phyloP scores from a whole-genome alignment of 345 rosid genomes.

The Barbarea vulgaris region DNA sequence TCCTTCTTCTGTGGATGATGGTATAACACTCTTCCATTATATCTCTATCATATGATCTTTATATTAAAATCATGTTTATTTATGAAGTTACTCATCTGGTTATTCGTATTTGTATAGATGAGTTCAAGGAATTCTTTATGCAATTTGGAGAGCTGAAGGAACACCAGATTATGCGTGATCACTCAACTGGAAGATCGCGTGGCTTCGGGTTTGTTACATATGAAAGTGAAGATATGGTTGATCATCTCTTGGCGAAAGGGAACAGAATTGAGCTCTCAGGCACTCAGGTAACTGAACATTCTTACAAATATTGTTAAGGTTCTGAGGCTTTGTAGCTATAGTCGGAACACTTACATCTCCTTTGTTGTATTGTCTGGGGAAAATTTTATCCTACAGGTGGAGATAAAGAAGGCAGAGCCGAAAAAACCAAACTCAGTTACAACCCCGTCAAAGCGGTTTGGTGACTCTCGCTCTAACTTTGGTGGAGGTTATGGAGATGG shows the following conservation, averaged over 20 bases:
- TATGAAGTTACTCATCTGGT: slow-evolving; percentile 19
- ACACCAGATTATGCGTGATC: slow-evolving; percentile 74
- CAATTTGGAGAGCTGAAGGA: slow-evolving; percentile 76
- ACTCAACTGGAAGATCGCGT: slow-evolving; percentile 75
- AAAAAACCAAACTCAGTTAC: slow-evolving; percentile 79
- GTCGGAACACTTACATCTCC: background rate
- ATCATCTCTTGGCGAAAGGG: slow-evolving; percentile 66
- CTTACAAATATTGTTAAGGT: background rate
- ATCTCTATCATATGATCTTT: background rate
- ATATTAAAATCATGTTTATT: background rate
- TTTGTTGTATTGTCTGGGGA: background rate
- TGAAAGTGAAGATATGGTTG: slow-evolving; percentile 71
- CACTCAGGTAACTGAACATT: slow-evolving; percentile 49
- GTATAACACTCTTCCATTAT: slow-evolving; percentile 34
- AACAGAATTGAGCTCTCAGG: slow-evolving; percentile 71
- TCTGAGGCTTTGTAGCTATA: background rate
- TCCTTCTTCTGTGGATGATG: slow-evolving; percentile 81
- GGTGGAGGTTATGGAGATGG: slow-evolving; percentile 59
- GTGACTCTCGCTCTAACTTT: slow-evolving; percentile 62
- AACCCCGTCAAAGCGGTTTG: slow-evolving; percentile 59
- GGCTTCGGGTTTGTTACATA: slow-evolving; percentile 80
- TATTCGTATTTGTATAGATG: slow-evolving; percentile 50
- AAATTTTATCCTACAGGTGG: slow-evolving; percentile 56
- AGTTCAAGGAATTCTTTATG: slow-evolving; percentile 71
- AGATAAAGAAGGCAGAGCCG: slow-evolving; percentile 99